Evolutionary conservation across 306 rosid species (phyloP).

Genomic region (Sicyos baderoa): DNA sequence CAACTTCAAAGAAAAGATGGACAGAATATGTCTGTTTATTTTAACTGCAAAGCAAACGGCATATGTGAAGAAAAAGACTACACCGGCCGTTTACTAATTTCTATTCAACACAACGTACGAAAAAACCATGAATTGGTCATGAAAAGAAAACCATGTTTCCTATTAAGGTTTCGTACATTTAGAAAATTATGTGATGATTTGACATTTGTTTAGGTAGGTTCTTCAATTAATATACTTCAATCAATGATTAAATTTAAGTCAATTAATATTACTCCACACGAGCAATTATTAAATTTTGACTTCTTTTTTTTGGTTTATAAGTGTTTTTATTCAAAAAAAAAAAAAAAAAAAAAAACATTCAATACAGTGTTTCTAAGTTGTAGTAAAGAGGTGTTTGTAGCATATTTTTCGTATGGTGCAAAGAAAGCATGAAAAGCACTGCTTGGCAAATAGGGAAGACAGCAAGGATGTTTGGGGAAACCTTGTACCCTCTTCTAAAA

Average conservation of each 20-base stretch:
- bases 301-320: too few relatives aligned
- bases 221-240: too few relatives aligned
- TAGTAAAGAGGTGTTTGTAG: too few relatives aligned
- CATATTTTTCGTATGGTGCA: too few relatives aligned
- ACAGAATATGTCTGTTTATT: not conserved
- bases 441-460: not conserved
- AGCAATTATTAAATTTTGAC: too few relatives aligned
- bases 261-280: too few relatives aligned
- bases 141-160: not conserved
- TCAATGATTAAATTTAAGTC: too few relatives aligned
- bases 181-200: not conserved
- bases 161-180: not conserved
- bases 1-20: not conserved
- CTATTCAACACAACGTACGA: not conserved
- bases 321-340: too few relatives aligned
- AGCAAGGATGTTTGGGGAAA: conserved; percentile 9
- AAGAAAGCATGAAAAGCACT: not conserved
- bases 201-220: too few relatives aligned
- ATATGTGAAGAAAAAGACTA: not conserved
- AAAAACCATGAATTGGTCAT: too few relatives aligned
- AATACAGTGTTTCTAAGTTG: too few relatives aligned
- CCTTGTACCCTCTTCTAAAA: conserved; percentile 7
- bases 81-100: not conserved
- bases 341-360: too few relatives aligned
- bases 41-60: not conserved